Percentiles rank a stretch among this genome's conserved stretches.
Evolutionary conservation across 306 rosid genomes (phyloP).

Genomic region (Cucumis cinereus): DNA sequence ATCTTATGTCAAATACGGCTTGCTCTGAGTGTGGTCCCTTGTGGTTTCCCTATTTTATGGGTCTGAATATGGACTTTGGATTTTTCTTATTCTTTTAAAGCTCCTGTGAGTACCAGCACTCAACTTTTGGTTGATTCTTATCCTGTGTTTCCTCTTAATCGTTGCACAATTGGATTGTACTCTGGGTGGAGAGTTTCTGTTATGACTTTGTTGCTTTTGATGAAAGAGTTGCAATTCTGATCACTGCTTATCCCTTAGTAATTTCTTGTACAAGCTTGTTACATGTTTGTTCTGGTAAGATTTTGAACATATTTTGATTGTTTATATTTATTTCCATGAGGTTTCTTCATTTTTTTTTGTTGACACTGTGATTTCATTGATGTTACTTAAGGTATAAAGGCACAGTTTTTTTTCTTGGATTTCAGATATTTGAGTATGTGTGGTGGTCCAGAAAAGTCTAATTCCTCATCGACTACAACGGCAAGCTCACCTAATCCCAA

Average conservation of each 20-base stretch:
- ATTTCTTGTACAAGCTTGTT: neutral
- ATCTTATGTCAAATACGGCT: neutral
- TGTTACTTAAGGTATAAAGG: neutral
- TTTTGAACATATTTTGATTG: neutral
- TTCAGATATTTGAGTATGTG: slow-evolving; percentile 31
- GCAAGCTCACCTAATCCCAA: slow-evolving; percentile 25
- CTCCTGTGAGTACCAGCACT: neutral
- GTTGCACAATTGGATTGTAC: neutral
- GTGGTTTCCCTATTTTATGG: neutral
- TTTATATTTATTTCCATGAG: neutral
- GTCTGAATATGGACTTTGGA: neutral
- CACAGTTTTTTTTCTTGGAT: neutral
- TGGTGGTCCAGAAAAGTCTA: slow-evolving; percentile 50
- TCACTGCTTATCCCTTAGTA: neutral
- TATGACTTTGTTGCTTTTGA: neutral
- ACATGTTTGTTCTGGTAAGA: neutral
- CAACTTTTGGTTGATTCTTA: neutral
- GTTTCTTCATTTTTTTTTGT: neutral
- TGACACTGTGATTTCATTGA: neutral
- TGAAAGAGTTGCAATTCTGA: neutral
- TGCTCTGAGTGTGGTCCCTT: neutral
- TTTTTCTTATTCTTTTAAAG: neutral
- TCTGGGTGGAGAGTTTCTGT: neutral
- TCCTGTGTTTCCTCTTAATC: too few relatives aligned
- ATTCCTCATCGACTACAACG: slow-evolving; percentile 21